Conservation (phyloP, 2,329 filamentous ascomycete genomes). For the Penicillium sumatraense region DNA sequence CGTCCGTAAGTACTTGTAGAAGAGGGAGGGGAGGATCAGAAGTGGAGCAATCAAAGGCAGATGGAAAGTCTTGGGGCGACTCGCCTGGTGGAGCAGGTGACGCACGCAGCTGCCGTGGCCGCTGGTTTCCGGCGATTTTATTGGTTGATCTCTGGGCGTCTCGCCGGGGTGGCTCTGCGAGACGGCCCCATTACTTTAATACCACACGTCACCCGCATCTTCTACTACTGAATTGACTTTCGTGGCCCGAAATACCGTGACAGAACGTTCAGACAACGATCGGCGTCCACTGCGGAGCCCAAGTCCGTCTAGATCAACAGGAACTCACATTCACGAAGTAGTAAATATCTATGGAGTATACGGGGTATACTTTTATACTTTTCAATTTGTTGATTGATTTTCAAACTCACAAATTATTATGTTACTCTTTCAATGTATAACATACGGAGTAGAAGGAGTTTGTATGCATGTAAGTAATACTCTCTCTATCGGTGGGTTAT, state of each 20-base stretch:
- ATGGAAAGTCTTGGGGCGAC: constrained; percentile 10
- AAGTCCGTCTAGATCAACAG: too few species aligned
- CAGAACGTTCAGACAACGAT: not conserved
- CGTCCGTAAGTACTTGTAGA: not conserved
- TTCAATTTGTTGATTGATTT: not conserved
- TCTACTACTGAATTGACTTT: not conserved
- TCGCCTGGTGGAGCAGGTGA: constrained; percentile 23
- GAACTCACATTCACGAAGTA: too few species aligned
- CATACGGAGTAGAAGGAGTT: not conserved
- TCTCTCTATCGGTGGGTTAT: not conserved
- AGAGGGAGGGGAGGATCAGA: constrained; percentile 3
- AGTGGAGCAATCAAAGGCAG: constrained; percentile 16
- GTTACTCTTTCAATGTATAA: not conserved
- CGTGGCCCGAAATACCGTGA: not conserved
- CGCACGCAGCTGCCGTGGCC: constrained; percentile 19
- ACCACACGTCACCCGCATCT: not conserved
- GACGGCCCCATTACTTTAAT: not conserved
- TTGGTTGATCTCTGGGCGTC: constrained; percentile 6
- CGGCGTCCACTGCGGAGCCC: not conserved
- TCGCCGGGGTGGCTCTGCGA: not conserved
- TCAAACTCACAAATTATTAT: too few species aligned
- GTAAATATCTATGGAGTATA: not conserved
- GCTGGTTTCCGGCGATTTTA: not conserved
- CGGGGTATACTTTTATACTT: not conserved
- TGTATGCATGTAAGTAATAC: not conserved